phyloP scores from a whole-genome alignment of 306 rosid species.

The Pyrus communis region DNA sequence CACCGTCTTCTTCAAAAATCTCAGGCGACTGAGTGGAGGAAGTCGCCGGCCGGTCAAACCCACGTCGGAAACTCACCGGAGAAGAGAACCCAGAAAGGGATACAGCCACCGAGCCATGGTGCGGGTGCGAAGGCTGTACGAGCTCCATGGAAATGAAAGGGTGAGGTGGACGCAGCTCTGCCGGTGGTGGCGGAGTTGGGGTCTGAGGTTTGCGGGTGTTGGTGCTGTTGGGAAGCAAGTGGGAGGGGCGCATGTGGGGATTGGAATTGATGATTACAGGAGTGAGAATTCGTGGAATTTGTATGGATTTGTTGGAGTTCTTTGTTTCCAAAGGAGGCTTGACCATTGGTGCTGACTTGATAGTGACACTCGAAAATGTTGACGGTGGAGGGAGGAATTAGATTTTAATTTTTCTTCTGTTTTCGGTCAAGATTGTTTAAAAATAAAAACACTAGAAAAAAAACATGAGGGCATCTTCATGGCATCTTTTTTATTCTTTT shows the following conservation, averaged over 20 bases:
- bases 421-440: no score
- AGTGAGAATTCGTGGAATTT: constrained; percentile 1
- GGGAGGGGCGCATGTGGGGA: neutral
- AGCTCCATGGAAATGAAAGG: constrained; percentile 42
- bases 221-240: neutral
- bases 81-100: constrained; percentile 32
- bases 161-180: neutral
- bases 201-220: neutral
- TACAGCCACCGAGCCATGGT: constrained; percentile 2
- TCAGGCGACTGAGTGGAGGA: constrained; percentile 12
- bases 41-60: constrained; percentile 14
- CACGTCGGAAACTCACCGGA: constrained; percentile 13
- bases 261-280: neutral
- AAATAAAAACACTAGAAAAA: neutral
- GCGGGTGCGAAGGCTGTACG: constrained; percentile 39
- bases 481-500: neutral
- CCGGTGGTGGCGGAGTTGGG: neutral
- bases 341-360: constrained; percentile 31
- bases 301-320: neutral
- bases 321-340: constrained; percentile 13
- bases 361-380: neutral
- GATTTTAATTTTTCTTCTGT: neutral
- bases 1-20: constrained; percentile 18
- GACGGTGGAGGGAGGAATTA: neutral
- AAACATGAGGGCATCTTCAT: neutral